Evolutionary conservation across 192 early-diverging fungal genomes (phyloP).

Genomic region (Allomyces javanicus): DNA sequence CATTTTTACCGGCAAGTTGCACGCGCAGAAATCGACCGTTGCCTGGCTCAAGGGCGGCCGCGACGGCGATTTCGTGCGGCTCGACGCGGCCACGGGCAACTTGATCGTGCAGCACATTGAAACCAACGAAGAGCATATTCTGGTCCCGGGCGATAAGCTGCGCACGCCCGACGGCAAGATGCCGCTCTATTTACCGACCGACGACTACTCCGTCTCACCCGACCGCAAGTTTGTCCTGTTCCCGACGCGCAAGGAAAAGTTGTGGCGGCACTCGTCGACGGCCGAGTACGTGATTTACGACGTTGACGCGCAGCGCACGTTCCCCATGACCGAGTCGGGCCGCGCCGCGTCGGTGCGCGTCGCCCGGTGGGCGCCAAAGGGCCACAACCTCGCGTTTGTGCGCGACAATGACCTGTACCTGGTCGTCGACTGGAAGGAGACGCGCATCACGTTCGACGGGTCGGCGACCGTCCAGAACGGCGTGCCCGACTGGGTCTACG

Average conservation of each 20-base stretch:
- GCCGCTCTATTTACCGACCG: neutral
- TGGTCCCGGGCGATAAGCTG: neutral
- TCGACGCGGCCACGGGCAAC: neutral
- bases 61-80: neutral
- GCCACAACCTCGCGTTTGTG: conserved; percentile 64
- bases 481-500: conserved; percentile 96
- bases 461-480: conserved; percentile 68
- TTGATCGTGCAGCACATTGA: neutral
- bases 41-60: neutral
- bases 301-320: conserved; percentile 29
- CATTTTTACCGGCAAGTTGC: neutral
- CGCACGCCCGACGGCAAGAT: neutral
- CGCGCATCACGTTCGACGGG: conserved; percentile 69
- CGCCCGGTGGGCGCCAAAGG: conserved; percentile 58
- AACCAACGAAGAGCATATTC: neutral
- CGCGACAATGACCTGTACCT: conserved; percentile 74
- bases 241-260: conserved; percentile 32
- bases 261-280: conserved; percentile 69
- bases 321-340: conserved; percentile 28
- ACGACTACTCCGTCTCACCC: conserved; percentile 41
- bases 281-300: conserved; percentile 66
- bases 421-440: conserved; percentile 39
- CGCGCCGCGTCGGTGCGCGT: conserved; percentile 29
- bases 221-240: conserved; percentile 63
- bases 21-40: neutral